A percentile compares a stretch with the other conserved stretches of the same genome.
phyloP scores from a whole-genome alignment of 1,284 basidiomycete species.

The Sanghuangporus weigelae region DNA sequence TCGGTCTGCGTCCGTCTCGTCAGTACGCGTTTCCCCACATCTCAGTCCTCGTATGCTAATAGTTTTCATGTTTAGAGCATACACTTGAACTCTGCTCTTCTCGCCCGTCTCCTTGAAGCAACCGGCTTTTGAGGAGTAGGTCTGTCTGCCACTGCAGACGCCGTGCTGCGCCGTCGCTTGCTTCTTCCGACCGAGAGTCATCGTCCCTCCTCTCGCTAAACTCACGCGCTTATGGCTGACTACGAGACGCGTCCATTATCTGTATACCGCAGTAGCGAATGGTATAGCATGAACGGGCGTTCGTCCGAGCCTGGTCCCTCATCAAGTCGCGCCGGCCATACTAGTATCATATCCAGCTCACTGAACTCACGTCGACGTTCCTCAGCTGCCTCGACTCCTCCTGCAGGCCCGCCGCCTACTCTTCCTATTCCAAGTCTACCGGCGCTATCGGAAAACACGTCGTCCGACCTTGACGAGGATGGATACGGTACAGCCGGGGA shows the following conservation, averaged over 20 bases:
- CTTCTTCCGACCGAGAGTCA: neutral
- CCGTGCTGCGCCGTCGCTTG: neutral
- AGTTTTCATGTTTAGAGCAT: neutral
- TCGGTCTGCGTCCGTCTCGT: neutral
- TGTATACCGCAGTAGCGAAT: constrained; percentile 39
- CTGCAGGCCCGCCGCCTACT: constrained; percentile 67
- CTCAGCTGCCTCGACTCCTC: constrained; percentile 54
- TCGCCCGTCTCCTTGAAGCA: neutral
- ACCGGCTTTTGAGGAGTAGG: neutral
- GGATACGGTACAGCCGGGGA: constrained; percentile 16
- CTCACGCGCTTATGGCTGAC: constrained; percentile 42
- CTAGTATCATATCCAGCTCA: constrained; percentile 17
- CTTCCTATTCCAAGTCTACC: constrained; percentile 66
- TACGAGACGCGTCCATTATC: constrained; percentile 41
- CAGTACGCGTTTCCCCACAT: neutral
- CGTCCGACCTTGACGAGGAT: constrained; percentile 17
- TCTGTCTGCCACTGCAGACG: constrained; percentile 13
- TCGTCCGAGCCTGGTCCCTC: constrained; percentile 20
- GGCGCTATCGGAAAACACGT: constrained; percentile 25
- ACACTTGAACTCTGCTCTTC: neutral
- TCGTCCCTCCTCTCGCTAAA: neutral
- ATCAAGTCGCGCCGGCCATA: constrained; percentile 7
- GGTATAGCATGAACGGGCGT: constrained; percentile 30
- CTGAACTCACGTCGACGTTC: constrained; percentile 57
- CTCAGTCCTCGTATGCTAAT: neutral